Conservation (phyloP, 1,139 yeast species). For the Scheffersomyces insectosa region DNA sequence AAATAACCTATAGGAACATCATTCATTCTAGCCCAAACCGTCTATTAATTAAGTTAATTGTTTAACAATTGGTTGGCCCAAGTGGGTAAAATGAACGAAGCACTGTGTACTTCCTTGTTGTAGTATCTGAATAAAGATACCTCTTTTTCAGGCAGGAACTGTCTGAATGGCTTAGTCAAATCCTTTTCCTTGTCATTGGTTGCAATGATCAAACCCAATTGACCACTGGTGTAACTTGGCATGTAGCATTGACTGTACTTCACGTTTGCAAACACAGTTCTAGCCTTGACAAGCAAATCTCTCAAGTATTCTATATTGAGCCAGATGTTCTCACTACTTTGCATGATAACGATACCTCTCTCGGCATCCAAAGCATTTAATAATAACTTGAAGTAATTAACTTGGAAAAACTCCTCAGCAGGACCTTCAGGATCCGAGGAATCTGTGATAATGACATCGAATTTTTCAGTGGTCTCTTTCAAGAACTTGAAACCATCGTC, state of each 20-base stretch:
- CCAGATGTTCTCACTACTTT: conserved; percentile 93
- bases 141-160: conserved; percentile 47
- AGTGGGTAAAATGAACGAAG: conserved; percentile 83
- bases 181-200: conserved; percentile 56
- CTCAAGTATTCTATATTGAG: conserved; percentile 69
- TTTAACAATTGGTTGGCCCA: conserved; percentile 62
- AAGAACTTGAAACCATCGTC: conserved; percentile 90
- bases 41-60: not conserved
- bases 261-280: conserved; percentile 75
- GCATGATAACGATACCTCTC: conserved; percentile 85
- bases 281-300: conserved; percentile 60
- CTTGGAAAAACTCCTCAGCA: conserved; percentile 89
- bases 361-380: conserved; percentile 61
- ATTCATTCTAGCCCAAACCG: no score
- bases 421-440: conserved; percentile 99
- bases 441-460: conserved; percentile 90
- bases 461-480: conserved; percentile 45
- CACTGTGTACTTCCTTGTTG: conserved; percentile 66
- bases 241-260: conserved; percentile 83
- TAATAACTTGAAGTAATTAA: conserved; percentile 74
- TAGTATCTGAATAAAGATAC: conserved; percentile 65
- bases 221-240: conserved; percentile 97
- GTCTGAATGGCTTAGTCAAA: conserved; percentile 58
- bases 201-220: conserved; percentile 84
- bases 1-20: no score